These are phyloP conservation scores for Phytophthora foliorum DNA, from an alignment of 352 stramenopile genomes.

Conservation along the genomic window DNA sequence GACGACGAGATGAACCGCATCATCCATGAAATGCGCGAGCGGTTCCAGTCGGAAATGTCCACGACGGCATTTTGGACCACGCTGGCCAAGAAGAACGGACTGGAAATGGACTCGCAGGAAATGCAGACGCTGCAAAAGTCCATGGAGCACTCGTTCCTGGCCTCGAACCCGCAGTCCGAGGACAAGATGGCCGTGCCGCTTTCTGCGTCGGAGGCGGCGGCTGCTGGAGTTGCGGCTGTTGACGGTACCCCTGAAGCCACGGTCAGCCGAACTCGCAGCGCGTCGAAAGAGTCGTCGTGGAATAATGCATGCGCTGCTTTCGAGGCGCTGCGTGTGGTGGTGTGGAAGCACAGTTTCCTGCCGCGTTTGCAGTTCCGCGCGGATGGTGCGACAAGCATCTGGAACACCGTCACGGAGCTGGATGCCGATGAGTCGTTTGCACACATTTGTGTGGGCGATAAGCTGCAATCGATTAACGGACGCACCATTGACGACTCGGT, in stretches of 20 bases:
- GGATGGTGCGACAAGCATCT: constrained; percentile 56
- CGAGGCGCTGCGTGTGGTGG: constrained; percentile 79
- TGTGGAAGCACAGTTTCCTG: constrained; percentile 92
- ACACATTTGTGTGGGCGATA: constrained; percentile 76
- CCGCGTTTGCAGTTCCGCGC: constrained; percentile 70
- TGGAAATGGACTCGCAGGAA: constrained; percentile 49
- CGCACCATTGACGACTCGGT: constrained; percentile 70
- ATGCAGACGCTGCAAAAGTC: constrained; percentile 60
- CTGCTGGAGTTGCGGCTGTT: constrained; percentile 32
- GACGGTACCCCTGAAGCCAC: constrained; percentile 26
- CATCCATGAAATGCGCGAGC: constrained; percentile 90
- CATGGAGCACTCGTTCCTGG: constrained; percentile 55
- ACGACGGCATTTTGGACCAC: constrained; percentile 67
- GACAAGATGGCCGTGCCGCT: constrained; percentile 62
- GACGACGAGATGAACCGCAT: constrained; percentile 93
- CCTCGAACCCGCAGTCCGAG: constrained; percentile 76
- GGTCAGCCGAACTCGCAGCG: constrained; percentile 48
- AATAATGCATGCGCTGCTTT: constrained; percentile 86
- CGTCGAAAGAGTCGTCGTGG: constrained; percentile 85
- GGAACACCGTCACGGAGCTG: constrained; percentile 72
- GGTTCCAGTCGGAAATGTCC: constrained; percentile 86
- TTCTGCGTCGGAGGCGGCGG: constrained; percentile 22
- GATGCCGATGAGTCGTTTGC: constrained; percentile 86
- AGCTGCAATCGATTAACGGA: constrained; percentile 83
- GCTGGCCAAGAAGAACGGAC: constrained; percentile 74